Percentiles rank a stretch among this genome's conserved stretches.
Conservation (phyloP, 805 yeast species). For the Ogataea henricii region DNA sequence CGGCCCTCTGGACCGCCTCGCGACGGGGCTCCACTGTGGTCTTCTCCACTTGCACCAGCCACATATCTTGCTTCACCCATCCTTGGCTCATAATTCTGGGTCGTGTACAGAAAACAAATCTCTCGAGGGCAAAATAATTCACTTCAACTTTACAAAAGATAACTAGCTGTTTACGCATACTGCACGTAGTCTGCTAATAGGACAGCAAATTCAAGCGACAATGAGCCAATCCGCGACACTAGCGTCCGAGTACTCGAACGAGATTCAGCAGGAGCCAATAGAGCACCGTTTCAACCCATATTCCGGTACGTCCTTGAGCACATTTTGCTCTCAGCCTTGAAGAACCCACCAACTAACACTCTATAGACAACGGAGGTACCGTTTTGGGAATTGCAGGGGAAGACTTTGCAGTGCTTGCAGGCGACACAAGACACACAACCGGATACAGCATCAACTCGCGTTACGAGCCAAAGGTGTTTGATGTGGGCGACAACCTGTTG, state of each 20-base stretch:
- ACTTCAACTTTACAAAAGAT: not conserved
- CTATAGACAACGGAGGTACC: slow-evolving; percentile 88
- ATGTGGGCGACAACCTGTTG: slow-evolving; percentile 83
- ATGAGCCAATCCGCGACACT: slow-evolving; percentile 42
- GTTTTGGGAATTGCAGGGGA: slow-evolving; percentile 97
- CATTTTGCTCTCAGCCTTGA: too few species aligned
- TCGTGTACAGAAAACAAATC: not conserved
- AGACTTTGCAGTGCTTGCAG: slow-evolving; percentile 95
- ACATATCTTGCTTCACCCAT: too few species aligned
- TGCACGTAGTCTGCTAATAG: not conserved
- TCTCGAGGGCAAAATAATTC: slow-evolving; percentile 16
- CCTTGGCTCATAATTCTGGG: not conserved
- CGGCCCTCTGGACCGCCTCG: too few species aligned
- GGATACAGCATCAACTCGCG: slow-evolving; percentile 94
- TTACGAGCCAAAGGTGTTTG: slow-evolving; percentile 85
- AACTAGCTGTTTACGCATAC: not conserved
- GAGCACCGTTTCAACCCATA: slow-evolving; percentile 93
- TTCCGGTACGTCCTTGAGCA: slow-evolving; percentile 41
- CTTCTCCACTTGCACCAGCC: too few species aligned
- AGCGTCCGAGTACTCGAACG: slow-evolving; percentile 68
- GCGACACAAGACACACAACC: slow-evolving; percentile 95
- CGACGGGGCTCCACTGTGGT: too few species aligned
- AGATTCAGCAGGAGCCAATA: slow-evolving; percentile 60
- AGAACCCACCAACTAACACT: not conserved
- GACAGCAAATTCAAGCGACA: not conserved